Base-by-base conservation (phyloP, 2,329 filamentous ascomycete species). In the Orbilia blumenaviensis region DNA sequence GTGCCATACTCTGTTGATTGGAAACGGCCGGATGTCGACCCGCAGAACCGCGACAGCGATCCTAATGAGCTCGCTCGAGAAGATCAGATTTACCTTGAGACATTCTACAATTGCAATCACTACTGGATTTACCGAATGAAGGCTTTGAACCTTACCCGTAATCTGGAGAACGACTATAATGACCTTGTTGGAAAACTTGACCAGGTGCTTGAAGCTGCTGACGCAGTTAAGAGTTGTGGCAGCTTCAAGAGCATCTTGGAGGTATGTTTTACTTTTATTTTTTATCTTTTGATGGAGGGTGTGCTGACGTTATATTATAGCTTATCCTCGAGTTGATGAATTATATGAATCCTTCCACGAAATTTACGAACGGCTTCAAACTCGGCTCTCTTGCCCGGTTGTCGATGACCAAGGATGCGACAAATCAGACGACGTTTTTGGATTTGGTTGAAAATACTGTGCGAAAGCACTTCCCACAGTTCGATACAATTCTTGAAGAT, bases 291-390 rank as follows among this genome's bases (percentile, higher is more conserved):
- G 16, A 18, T 12, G 36, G 12, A 14, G 6, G 8, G 16, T 5
- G 8, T 16, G 21, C 74, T 58, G 46, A 69, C 58, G 36, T 67
- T 10, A 1, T 10, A 56, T 32, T 60, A 50, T 44, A 79, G 78
- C 87, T 98, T 77, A 99, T 99, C 83, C 86, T 99, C 80, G 94
- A 97, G 83, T 97, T 99, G 81, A 95, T 95, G 83, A 99, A 99
- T 84, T 99, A 97, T 87, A 99, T 99, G 95, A 99, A 99, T 86
- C 95, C 98, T 82, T 91, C 94, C 66, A 98, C 97, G 85, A 99
- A 99, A 85, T 95, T 98, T 84, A 95, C 95, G 2, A 92, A 91
- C 71, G 95, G 95, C 78, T 99, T 99, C 90, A 99, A 99, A 85
- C 89, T 99, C 12, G 95, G 93, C 81, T 97, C 95, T 4, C 89